Evolutionary conservation across 805 yeast species (phyloP).

Genomic region (Citeromyces matritensis): DNA sequence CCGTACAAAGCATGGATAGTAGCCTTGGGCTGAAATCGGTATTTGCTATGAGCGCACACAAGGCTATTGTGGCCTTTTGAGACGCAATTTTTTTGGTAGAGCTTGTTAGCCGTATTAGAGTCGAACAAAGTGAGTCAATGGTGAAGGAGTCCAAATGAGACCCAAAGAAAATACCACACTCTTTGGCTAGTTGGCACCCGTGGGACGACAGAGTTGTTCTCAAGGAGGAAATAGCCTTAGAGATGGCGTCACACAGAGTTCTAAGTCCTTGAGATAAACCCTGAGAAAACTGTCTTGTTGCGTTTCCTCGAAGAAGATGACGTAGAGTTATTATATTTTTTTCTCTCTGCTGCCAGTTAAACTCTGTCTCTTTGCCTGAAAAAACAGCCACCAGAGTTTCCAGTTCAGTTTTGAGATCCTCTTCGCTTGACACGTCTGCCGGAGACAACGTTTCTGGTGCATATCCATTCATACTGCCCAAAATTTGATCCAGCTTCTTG

Average conservation of each 20-base stretch:
- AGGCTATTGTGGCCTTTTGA: constrained; percentile 35
- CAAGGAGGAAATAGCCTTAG: constrained; percentile 54
- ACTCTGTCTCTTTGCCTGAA: constrained; percentile 70
- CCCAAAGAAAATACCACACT: constrained; percentile 29
- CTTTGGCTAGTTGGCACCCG: constrained; percentile 69
- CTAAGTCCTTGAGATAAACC: constrained; percentile 16
- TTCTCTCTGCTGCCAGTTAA: constrained; percentile 74
- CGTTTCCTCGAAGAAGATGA: constrained; percentile 44
- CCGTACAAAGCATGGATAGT: constrained; percentile 29
- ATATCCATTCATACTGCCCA: constrained; percentile 15
- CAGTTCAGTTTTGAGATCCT: constrained; percentile 12
- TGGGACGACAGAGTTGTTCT: constrained; percentile 72
- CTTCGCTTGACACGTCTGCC: constrained; percentile 12
- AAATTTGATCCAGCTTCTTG: constrained; percentile 3
- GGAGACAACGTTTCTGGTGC: constrained; percentile 22
- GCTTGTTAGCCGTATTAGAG: constrained; percentile 36
- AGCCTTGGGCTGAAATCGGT: constrained; percentile 37
- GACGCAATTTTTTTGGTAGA: constrained; percentile 54
- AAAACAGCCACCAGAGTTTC: constrained; percentile 23
- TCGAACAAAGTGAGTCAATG: constrained; percentile 30
- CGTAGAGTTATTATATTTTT: constrained; percentile 41
- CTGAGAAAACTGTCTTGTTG: constrained; percentile 19
- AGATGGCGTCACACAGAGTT: constrained; percentile 38
- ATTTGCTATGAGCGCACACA: constrained; percentile 39
- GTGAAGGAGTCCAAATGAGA: constrained; percentile 24